Evolutionary conservation across 805 yeast species (phyloP), one percentile per base, ranked within the genome.

Genomic region (Priceomyces melissophilus): DNA sequence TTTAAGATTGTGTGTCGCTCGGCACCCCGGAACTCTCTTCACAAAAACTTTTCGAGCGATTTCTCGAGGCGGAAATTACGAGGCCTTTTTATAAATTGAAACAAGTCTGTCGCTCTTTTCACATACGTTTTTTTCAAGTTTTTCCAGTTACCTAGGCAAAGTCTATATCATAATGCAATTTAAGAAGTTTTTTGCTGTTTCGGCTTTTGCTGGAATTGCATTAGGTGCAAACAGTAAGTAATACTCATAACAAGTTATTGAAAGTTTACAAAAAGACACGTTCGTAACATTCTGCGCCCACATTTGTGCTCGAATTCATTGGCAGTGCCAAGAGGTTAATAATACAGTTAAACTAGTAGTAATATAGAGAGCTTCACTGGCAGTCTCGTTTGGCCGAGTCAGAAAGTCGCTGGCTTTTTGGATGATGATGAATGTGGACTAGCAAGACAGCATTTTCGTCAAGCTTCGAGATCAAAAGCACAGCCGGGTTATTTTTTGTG

Each of bases 121-220:
- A 30, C 42, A 14, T n/a, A 37, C 16, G 16, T 13, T 37, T 25
- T 16, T 37, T 37, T 35, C 36, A 26, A 23, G 17, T 39, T 31
- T 26, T 47, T 46, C 38, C 12, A 28, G 34, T 36, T 42, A 32
- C 25, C 25, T 5, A 20, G 25, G 20, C n/a, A 36, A 39, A 27
- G 16, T 36, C 32, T n/a, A 28, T 36, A 12, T 38, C 32, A 49
- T 45, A 45, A 79, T 81, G 84, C 83, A 77, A 70, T 66, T 77
- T 67, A 78, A 72, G 65, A 65, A 76, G 47, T 54, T 75, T 57
- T 55, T 76, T 49, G 65, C 73, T 46, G 56, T 71, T 49, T 69
- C 75, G 52, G 74, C 81, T 54, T 47, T 77, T 37, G 72, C 76
- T 50, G 76, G 77, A 46, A 51, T 74, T 44, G 81, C 60, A 23